These are phyloP conservation scores for Lunularia cruciata DNA, from an alignment of 225 moss, liverwort and hornwort species.

Conservation along the genomic window DNA sequence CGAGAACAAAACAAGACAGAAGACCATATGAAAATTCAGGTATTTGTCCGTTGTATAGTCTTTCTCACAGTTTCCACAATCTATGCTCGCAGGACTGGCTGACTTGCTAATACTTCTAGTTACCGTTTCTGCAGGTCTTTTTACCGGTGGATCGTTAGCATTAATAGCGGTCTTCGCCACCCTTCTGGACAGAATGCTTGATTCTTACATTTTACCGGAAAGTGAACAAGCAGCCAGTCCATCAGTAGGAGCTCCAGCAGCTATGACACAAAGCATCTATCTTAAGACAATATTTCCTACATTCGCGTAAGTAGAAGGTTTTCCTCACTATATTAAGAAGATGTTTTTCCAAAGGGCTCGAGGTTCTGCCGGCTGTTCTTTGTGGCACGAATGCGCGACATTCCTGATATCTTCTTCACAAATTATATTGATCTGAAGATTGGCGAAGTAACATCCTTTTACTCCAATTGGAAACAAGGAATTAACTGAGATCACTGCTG, in stretches of 20 bases:
- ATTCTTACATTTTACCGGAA: not conserved
- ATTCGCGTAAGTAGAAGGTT: not conserved
- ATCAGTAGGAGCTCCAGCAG: too few relatives aligned
- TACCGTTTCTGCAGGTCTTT: conserved; percentile 23
- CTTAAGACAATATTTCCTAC: conserved; percentile 16
- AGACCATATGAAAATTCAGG: too few relatives aligned
- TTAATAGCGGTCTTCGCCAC: not conserved
- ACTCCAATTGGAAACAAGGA: too few relatives aligned
- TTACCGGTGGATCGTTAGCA: conserved; percentile 12
- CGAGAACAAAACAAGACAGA: too few relatives aligned
- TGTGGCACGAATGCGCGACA: too few relatives aligned
- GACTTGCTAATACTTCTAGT: too few relatives aligned
- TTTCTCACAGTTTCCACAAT: too few relatives aligned
- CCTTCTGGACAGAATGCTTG: not conserved
- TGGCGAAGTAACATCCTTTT: not conserved
- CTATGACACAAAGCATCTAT: not conserved
- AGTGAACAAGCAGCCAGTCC: too few relatives aligned
- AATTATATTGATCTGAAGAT: not conserved
- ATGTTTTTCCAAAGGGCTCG: not conserved
- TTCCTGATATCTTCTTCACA: too few relatives aligned
- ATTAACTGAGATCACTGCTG: not conserved
- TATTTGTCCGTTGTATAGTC: too few relatives aligned
- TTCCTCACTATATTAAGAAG: not conserved
- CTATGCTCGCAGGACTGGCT: too few relatives aligned
- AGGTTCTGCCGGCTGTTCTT: not conserved